These are phyloP conservation scores for Aspergillus nanangensis DNA, from an alignment of 495 filamentous ascomycete genomes.

Conservation along the genomic window DNA sequence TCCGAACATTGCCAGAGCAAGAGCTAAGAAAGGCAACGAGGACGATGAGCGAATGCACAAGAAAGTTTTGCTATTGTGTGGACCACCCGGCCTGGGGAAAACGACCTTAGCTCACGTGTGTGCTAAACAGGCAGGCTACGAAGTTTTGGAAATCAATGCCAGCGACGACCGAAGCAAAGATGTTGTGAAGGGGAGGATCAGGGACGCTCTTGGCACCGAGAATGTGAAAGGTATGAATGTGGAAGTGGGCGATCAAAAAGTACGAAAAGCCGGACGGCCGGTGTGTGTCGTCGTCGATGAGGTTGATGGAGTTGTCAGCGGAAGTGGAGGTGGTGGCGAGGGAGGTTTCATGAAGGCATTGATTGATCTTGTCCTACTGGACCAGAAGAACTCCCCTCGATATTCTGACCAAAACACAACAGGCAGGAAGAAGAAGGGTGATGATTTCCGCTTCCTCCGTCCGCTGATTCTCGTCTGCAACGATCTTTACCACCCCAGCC, in stretches of 20 bases:
- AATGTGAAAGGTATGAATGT: conserved; percentile 79
- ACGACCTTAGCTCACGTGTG: conserved; percentile 96
- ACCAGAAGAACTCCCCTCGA: conserved; percentile 70
- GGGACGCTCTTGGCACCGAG: conserved; percentile 84
- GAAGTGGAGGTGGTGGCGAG: conserved; percentile 64
- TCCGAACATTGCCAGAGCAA: conserved; percentile 60
- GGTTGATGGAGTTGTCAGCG: conserved; percentile 86
- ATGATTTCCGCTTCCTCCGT: conserved; percentile 78
- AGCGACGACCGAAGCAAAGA: conserved; percentile 95
- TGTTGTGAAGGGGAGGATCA: conserved; percentile 86
- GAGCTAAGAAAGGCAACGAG: conserved; percentile 38
- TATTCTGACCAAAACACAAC: conserved; percentile 27
- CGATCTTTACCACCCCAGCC: conserved; percentile 89
- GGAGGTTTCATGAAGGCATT: conserved; percentile 94
- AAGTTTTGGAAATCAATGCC: conserved; percentile 92
- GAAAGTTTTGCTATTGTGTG: conserved; percentile 86
- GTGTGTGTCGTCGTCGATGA: conserved; percentile 95
- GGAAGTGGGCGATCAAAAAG: conserved; percentile 55
- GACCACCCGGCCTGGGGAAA: conserved; percentile 90
- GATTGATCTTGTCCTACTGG: conserved; percentile 78
- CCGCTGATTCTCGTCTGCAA: conserved; percentile 95
- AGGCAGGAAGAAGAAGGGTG: conserved; percentile 60
- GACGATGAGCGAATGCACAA: conserved; percentile 66
- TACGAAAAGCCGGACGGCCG: conserved; percentile 72
- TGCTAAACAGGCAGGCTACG: conserved; percentile 90